phyloP scores from a whole-genome alignment of 2,329 filamentous ascomycete genomes.

The Beauveria scarabaeidicola region DNA sequence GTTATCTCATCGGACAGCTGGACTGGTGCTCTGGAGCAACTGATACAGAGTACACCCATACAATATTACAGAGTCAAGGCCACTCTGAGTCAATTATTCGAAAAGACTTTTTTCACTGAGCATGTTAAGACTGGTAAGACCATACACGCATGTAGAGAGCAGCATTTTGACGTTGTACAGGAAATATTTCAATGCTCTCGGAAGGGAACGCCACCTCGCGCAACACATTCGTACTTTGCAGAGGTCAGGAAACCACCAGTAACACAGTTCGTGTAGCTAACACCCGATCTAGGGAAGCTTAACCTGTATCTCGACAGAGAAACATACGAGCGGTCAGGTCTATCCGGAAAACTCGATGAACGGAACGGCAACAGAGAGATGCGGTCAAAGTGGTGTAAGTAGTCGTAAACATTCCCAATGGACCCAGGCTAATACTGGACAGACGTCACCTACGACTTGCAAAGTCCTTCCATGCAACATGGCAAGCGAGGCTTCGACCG shows the following conservation, averaged over 20 bases:
- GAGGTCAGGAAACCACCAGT: slow-evolving; percentile 41
- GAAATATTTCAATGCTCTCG: slow-evolving; percentile 76
- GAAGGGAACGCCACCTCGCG: slow-evolving; percentile 63
- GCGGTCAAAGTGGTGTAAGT: slow-evolving; percentile 66
- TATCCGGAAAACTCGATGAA: slow-evolving; percentile 62
- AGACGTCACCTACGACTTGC: slow-evolving; percentile 74
- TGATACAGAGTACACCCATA: slow-evolving; percentile 34
- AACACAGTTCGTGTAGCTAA: background rate
- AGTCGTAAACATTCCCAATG: background rate
- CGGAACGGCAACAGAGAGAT: slow-evolving; percentile 48
- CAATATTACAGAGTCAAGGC: slow-evolving; percentile 63
- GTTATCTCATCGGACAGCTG: slow-evolving; percentile 64
- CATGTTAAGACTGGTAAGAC: slow-evolving; percentile 69
- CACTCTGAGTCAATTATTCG: slow-evolving; percentile 62
- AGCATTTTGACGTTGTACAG: slow-evolving; percentile 31
- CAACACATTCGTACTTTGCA: slow-evolving; percentile 60
- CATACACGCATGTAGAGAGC: background rate
- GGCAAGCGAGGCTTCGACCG: slow-evolving; percentile 79
- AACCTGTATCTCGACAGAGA: slow-evolving; percentile 72
- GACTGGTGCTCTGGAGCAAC: slow-evolving; percentile 41
- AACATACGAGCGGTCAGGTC: slow-evolving; percentile 72
- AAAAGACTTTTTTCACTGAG: slow-evolving; percentile 68
- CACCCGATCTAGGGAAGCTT: slow-evolving; percentile 49
- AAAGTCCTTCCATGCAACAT: slow-evolving; percentile 64
- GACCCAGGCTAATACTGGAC: slow-evolving; percentile 19